These are phyloP conservation scores for Panaeolus cyanescens DNA, from an alignment of 768 basidiomycete species.

Conservation along the genomic window DNA sequence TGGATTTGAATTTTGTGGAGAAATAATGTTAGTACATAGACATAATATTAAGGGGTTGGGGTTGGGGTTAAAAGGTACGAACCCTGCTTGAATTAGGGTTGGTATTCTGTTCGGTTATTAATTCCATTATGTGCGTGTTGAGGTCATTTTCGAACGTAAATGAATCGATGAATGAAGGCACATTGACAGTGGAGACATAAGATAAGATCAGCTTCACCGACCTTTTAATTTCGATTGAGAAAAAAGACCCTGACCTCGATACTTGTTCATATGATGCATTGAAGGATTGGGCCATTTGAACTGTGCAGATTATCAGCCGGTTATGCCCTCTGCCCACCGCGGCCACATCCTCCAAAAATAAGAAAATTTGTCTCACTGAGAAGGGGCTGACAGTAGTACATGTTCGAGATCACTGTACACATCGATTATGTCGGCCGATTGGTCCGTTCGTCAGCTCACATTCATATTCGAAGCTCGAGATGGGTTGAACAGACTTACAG, in stretches of 20 bases:
- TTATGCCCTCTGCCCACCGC: not conserved
- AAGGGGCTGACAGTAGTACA: constrained; percentile 83
- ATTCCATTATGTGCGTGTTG: not conserved
- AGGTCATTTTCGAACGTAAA: too few species aligned
- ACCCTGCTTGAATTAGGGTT: constrained; percentile 69
- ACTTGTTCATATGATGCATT: constrained; percentile 20
- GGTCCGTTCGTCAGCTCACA: not conserved
- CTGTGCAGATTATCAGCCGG: constrained; percentile 20
- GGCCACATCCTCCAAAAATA: not conserved
- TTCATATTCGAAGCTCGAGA: not conserved
- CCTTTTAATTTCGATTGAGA: not conserved
- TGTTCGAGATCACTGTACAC: constrained; percentile 56
- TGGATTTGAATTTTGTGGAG: too few species aligned
- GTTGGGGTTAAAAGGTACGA: constrained; percentile 11
- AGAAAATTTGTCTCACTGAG: constrained; percentile 49
- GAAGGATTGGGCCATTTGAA: constrained; percentile 35
- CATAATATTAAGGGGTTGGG: constrained; percentile 2
- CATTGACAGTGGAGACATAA: not conserved
- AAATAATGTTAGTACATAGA: not conserved
- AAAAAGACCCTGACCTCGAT: constrained; percentile 11
- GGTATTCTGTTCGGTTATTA: constrained; percentile 45
- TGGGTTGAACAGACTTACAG: not conserved
- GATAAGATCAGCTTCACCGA: not conserved
- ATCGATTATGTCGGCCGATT: not conserved
- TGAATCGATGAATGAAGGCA: constrained; percentile 1